phyloP scores from a whole-genome alignment of 148 eudicot species.

The Vaccinium macrocarpon region DNA sequence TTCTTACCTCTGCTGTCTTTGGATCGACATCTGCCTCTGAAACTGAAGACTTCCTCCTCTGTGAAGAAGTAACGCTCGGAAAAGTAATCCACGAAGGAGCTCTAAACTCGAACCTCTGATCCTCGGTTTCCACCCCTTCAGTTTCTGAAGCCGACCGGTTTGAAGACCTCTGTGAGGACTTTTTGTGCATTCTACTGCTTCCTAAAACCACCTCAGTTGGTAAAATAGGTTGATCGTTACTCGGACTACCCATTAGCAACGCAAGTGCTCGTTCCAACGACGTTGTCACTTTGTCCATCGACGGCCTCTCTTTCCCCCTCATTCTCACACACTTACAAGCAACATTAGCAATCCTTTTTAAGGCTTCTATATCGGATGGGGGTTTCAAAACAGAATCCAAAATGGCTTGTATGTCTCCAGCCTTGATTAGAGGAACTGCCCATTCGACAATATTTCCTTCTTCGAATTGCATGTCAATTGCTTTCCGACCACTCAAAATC shows the following conservation, averaged over 20 bases:
- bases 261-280: constrained; percentile 84
- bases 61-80: constrained; percentile 90
- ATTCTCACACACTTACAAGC: constrained; percentile 85
- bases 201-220: constrained; percentile 93
- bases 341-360: constrained; percentile 71
- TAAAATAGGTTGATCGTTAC: constrained; percentile 85
- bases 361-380: constrained; percentile 68
- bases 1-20: constrained; percentile 42
- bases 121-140: constrained; percentile 63
- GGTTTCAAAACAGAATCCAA: constrained; percentile 60
- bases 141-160: constrained; percentile 61
- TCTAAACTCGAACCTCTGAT: constrained; percentile 73
- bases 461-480: constrained; percentile 86
- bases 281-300: constrained; percentile 95
- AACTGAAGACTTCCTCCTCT: constrained; percentile 83
- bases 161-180: constrained; percentile 75
- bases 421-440: constrained; percentile 82
- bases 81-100: constrained; percentile 98
- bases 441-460: constrained; percentile 95
- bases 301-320: constrained; percentile 92
- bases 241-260: constrained; percentile 76
- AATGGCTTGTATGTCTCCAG: constrained; percentile 56
- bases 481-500: constrained; percentile 84
- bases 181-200: constrained; percentile 90
- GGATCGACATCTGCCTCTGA: constrained; percentile 70